Base-by-base conservation (phyloP, 441 rosid species). In the Gossypium schwendimanii region DNA sequence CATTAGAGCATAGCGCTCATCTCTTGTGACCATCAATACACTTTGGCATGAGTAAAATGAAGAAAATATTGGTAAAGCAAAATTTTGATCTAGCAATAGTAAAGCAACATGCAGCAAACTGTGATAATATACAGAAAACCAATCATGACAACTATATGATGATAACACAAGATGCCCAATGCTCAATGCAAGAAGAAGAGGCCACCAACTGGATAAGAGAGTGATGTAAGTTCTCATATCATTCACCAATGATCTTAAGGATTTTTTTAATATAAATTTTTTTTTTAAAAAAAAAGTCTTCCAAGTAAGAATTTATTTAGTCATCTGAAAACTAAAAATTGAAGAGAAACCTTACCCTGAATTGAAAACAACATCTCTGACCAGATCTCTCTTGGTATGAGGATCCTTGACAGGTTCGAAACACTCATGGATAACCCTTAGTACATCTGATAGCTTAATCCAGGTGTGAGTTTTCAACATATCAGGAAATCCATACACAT, bases 341-440 rank as follows among this genome's bases (percentile, higher is more conserved):
- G n/a, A 31, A 12, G 33, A 59, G 14, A 70, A 58, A 23, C 21
- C 84, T 80, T 81, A 83, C 86, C 15, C 67, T 21, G 77, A 78
- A 57, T 69, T 83, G 77, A 39, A 81, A 54, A 83, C 71, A 45
- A 83, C 71, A 79, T 83, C 86, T 67, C 70, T 76, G 69, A 77
- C 75, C 63, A 81, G 69, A 76, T 83, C 80, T 72, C 82, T 78
- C 63, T 77, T 72, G 66, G 86, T 78, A 67, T 83, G 84, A 49
- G 82, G 82, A 58, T 83, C 86, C 33, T 70, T 77, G 23, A 79
- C 75, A 50, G 86, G 84, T 39, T 69, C 75, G 24, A 83, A 83
- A 73, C 86, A 80, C 75, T 83, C 86, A 50, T 81, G 79, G 66
- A 81, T 75, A 58, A 83, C 79, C 75, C 69, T 70, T 54, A 80